These are phyloP conservation scores for Neckera pumila DNA, from an alignment of 225 moss, liverwort and hornwort genomes.

Conservation along the genomic window DNA sequence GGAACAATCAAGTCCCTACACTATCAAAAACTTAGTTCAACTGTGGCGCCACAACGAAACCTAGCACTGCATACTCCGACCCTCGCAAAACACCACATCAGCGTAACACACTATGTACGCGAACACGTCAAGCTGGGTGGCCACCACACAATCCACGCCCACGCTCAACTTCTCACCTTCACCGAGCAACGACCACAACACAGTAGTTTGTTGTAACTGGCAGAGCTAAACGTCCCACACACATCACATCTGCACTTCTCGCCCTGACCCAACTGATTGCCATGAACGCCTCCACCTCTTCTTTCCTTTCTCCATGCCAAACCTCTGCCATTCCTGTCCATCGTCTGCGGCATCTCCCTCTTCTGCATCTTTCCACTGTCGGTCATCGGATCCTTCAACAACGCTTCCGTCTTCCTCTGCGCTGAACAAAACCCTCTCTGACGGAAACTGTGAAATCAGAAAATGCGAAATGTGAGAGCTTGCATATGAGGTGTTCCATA, in stretches of 20 bases:
- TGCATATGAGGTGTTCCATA: background rate
- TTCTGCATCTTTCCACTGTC: constrained; percentile 5
- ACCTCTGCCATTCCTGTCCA: constrained; percentile 1
- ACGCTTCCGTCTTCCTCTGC: constrained; percentile 7
- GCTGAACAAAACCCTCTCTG: background rate
- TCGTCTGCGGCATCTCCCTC: background rate
- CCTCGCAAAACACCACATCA: background rate
- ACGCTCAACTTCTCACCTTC: constrained; percentile 53
- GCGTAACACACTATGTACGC: background rate
- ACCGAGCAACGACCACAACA: constrained; percentile 78
- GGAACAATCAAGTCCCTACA: background rate
- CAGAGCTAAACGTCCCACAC: constrained; percentile 66
- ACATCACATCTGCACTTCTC: constrained; percentile 61
- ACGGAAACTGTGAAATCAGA: background rate
- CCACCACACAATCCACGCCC: background rate
- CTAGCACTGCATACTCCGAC: background rate
- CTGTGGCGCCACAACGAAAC: background rate
- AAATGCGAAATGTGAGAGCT: background rate
- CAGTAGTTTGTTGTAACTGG: constrained; percentile 66
- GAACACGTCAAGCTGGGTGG: background rate
- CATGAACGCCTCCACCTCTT: background rate
- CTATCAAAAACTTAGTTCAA: background rate
- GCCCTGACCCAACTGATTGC: background rate
- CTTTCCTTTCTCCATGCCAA: constrained; percentile 7
- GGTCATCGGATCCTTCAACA: background rate